Conservation (phyloP, 768 basidiomycete genomes). For the Clitopilus passeckerianus region DNA sequence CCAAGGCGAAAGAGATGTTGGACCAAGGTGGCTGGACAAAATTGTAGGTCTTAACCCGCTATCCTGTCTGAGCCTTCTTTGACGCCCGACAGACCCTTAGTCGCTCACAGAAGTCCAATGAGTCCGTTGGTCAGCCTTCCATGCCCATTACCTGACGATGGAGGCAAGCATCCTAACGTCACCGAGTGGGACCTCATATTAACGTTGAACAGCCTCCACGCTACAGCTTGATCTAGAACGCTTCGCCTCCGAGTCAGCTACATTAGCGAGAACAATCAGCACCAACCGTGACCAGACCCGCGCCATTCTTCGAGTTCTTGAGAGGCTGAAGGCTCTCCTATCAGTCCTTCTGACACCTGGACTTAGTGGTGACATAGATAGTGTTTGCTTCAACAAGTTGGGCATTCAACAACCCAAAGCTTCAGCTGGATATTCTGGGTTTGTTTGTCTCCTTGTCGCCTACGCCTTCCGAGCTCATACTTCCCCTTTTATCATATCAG, state of each 20-base stretch:
- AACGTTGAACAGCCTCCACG: slow-evolving; percentile 37
- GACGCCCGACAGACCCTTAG: not conserved
- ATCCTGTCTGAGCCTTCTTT: not conserved
- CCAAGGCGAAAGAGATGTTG: slow-evolving; percentile 75
- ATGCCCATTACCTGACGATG: not conserved
- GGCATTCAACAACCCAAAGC: slow-evolving; percentile 34
- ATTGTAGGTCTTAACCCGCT: slow-evolving; percentile 37
- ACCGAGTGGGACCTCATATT: not conserved
- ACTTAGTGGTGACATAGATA: slow-evolving; percentile 66
- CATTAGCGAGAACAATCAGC: slow-evolving; percentile 48
- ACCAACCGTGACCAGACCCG: slow-evolving; percentile 37
- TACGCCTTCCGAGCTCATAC: slow-evolving; percentile 1
- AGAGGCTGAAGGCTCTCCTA: slow-evolving; percentile 54
- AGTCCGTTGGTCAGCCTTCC: not conserved
- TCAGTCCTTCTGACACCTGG: slow-evolving; percentile 66
- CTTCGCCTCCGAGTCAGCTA: slow-evolving; percentile 42
- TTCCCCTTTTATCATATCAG: slow-evolving; percentile 16
- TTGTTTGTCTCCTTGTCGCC: slow-evolving; percentile 5
- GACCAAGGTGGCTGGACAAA: slow-evolving; percentile 69
- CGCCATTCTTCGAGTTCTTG: slow-evolving; percentile 40
- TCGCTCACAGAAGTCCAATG: not conserved
- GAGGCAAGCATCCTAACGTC: not conserved
- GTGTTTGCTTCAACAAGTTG: slow-evolving; percentile 56
- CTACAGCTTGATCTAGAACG: slow-evolving; percentile 46
- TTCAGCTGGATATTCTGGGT: slow-evolving; percentile 49